phyloP scores from a whole-genome alignment of 805 yeast genomes.

The Saccharomycopsis sp. region DNA sequence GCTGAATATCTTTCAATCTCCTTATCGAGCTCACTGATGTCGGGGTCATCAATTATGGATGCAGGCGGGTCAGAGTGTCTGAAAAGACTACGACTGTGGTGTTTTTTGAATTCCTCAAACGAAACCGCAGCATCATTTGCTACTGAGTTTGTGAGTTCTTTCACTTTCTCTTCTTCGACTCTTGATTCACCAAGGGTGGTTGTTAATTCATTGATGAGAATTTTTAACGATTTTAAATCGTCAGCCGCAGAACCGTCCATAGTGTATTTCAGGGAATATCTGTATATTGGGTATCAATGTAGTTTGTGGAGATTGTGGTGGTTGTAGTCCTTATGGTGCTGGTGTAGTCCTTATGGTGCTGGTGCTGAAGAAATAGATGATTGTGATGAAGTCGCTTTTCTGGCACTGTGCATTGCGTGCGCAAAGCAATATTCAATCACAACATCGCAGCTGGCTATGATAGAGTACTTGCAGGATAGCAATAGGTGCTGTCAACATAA shows the following conservation, averaged over 20 bases:
- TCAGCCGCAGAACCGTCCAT: constrained; percentile 23
- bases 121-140: constrained; percentile 20
- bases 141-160: constrained; percentile 13
- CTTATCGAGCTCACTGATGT: constrained; percentile 8
- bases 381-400: too few species aligned
- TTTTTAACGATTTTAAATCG: constrained; percentile 19
- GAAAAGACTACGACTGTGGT: constrained; percentile 6
- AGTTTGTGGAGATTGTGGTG: too few species aligned
- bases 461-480: too few species aligned
- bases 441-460: too few species aligned
- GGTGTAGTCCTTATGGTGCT: too few species aligned
- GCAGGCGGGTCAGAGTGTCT: background rate
- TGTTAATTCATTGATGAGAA: constrained; percentile 16
- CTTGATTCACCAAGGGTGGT: constrained; percentile 12
- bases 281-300: too few species aligned
- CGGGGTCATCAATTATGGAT: background rate
- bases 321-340: too few species aligned
- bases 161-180: constrained; percentile 15
- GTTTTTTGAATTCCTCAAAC: constrained; percentile 18
- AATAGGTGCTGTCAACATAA: too few species aligned
- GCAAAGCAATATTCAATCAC: too few species aligned
- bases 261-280: too few species aligned
- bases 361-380: too few species aligned
- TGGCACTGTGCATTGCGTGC: too few species aligned
- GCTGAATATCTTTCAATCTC: constrained; percentile 13